A percentile compares a stretch with the other conserved stretches of the same genome.
These are phyloP conservation scores for Naganishia randhawae DNA, from an alignment of 768 basidiomycete genomes.

Conservation along the genomic window DNA sequence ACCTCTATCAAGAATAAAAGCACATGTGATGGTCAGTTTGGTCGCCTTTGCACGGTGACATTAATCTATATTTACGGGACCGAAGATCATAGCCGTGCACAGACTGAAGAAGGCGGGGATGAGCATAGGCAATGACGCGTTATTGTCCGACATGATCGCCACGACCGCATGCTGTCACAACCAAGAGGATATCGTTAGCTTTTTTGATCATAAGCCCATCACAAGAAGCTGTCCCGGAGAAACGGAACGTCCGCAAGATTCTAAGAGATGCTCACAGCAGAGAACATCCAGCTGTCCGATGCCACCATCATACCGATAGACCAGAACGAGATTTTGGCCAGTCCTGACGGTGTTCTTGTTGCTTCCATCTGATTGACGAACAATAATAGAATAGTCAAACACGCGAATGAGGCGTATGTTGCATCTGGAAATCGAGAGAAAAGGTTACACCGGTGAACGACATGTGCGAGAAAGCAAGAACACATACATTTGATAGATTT, in stretches of 20 bases:
- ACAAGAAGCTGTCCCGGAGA: no score
- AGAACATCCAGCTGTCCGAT: conserved; percentile 78
- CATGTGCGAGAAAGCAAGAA: not conserved
- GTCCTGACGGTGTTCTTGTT: conserved; percentile 71
- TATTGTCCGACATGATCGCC: conserved; percentile 76
- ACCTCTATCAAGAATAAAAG: conserved; percentile 61
- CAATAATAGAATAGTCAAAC: conserved; percentile 64
- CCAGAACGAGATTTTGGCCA: conserved; percentile 77
- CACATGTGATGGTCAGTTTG: conserved; percentile 18
- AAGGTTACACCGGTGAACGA: no score
- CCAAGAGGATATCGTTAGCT: not conserved
- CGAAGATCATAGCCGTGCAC: conserved; percentile 67
- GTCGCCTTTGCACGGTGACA: not conserved
- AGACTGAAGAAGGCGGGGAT: conserved; percentile 81
- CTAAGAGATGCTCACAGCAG: conserved; percentile 55
- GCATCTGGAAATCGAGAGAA: conserved; percentile 29
- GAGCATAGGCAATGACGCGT: conserved; percentile 72
- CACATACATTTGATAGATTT: conserved; percentile 64
- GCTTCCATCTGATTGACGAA: conserved; percentile 70
- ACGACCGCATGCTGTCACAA: conserved; percentile 68
- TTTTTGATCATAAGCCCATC: not conserved
- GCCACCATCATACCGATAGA: conserved; percentile 73
- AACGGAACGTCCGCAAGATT: not conserved
- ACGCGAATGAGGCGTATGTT: conserved; percentile 71
- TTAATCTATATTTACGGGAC: conserved; percentile 62